Percentiles rank a stretch among this genome's conserved stretches.
Conservation (phyloP, 2,329 filamentous ascomycete species). For the Xylariaceae sp. region DNA sequence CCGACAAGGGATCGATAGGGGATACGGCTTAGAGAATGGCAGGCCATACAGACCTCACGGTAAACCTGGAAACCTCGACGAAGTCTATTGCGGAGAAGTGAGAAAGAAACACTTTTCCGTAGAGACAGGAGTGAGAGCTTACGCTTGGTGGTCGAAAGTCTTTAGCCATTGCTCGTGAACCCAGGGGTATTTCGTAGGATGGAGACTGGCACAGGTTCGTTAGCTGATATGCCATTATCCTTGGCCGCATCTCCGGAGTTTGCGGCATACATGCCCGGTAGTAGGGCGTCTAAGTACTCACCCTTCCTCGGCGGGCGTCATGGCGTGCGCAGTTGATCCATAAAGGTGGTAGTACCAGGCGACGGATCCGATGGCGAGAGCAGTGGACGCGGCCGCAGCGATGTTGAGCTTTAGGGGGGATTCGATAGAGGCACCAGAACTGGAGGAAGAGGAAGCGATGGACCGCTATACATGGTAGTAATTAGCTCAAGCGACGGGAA, state of each 20-base stretch:
- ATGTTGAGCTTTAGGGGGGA: slow-evolving; percentile 84
- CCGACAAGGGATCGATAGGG: slow-evolving; percentile 94
- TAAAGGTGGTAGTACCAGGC: slow-evolving; percentile 99
- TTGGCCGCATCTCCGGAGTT: background rate
- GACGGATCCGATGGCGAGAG: slow-evolving; percentile 84
- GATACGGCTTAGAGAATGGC: slow-evolving; percentile 94
- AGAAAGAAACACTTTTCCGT: background rate
- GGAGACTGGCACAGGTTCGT: slow-evolving; percentile 67
- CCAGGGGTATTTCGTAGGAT: slow-evolving; percentile 93
- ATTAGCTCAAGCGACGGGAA: slow-evolving; percentile 22
- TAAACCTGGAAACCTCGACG: slow-evolving; percentile 99
- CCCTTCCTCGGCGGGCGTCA: slow-evolving; percentile 97
- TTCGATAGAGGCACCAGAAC: slow-evolving; percentile 73
- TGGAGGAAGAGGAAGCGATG: slow-evolving; percentile 74
- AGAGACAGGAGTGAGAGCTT: slow-evolving; percentile 53
- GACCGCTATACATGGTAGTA: slow-evolving; percentile 56
- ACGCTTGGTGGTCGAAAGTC: slow-evolving; percentile 97
- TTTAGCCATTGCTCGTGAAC: slow-evolving; percentile 90
- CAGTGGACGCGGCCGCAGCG: slow-evolving; percentile 84
- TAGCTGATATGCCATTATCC: slow-evolving; percentile 26
- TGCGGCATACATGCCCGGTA: background rate
- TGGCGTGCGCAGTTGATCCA: slow-evolving; percentile 83
- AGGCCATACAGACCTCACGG: slow-evolving; percentile 95
- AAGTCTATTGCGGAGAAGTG: slow-evolving; percentile 62
- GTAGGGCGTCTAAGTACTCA: slow-evolving; percentile 62